Evolutionary conservation across 164 flowering plant genomes (phyloP), one percentile per base, ranked within the genome.

Genomic region (Umbilicus rupestris): DNA sequence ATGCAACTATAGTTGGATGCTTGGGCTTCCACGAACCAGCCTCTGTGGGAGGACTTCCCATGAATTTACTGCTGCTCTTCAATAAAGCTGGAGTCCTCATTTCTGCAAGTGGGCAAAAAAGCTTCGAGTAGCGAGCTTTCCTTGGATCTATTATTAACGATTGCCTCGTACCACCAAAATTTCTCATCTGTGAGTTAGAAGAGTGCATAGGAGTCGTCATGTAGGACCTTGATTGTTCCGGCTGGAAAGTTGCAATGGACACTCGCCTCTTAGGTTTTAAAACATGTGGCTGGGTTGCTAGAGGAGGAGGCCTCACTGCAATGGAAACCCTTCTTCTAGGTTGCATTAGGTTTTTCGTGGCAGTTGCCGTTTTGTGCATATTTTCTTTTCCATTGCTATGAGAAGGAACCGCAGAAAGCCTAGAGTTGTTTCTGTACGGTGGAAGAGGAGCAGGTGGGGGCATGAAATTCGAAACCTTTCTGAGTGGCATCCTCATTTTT

Each of bases 51-150:
- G 89, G 89, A 66, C 92, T 89, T 26, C 84, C 86, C 84, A 81
- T 76, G 75, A 87, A 87, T 66, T 80, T 87, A 46, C 85, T 82
- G 60, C 84, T 35, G 37, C 37, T 75, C 47, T 77, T 72, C 59
- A 39, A 66, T 37, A 76, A 75, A 29, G 62, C 62, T 0, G 97
- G 96, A 66, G 96, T 87, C n/a, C n/a, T n/a, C 64, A 35, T 35
- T 35, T 72, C 74, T 80, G 75, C 12, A 68, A 69, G n/a, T 0
- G 64, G 37, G 7, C 24, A 81, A 24, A 7, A 87, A 79, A 12
- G 96, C 96, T 60, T 87, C 74, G 50, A 96, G 87, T 35, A 82
- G 84, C 31, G 92, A 68, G 67, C 93, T 76, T 78, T 65, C 37
- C 37, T 5, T 35, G 4, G 37, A 35, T 35, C 37, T 5, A 35